Base-by-base conservation (phyloP, 2,329 filamentous ascomycete genomes). In the Dothidotthia symphoricarpi region DNA sequence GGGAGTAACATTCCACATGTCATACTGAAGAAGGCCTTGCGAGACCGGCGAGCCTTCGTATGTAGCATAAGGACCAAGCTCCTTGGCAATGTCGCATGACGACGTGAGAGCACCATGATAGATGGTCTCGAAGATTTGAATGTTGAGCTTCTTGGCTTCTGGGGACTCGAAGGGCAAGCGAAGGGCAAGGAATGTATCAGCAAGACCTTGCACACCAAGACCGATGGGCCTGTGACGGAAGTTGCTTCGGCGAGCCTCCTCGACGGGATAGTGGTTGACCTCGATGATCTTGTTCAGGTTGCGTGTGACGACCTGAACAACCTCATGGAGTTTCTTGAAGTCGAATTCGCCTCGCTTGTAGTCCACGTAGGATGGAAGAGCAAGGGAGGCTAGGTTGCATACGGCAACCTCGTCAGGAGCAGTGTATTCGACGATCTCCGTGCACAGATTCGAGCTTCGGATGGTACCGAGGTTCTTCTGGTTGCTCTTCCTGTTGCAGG, bases 401-500 rank as follows among this genome's bases (percentile, higher is more conserved):
- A 97, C 93, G 55, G 93, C 93, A 34, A 98, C 93, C 79, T 98
- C 93, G 70, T 98, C 93, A 24, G 93, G 91, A 24, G 93, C 88
- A 51, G 78, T 94, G 77, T 96, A 98, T 75, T 98, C 93, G 51
- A 98, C 81, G 59, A 98, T 98, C 73, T 98, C 93, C 34, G 91
- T 97, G 82, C 93, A 98, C 32, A 98, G 78, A 71, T 98, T 98
- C 63, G 93, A 98, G 78, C 88, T 96, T 70, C 89, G 89, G 60
- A 98, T 98, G 47, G 90, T 96, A 53, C 93, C 93, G 22, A 98
- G 79, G 73, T 98, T 98, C 85, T 98, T 97, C 76, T 98, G 93
- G 81, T 98, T 98, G 78, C 90, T 96, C 85, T 98, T 98, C 69
- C 83, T 83, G 81, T 98, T 98, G 82, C 86, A 91, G 63, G 84